These are phyloP conservation scores for Quercus ilex DNA, from an alignment of 306 rosid species.

Conservation along the genomic window DNA sequence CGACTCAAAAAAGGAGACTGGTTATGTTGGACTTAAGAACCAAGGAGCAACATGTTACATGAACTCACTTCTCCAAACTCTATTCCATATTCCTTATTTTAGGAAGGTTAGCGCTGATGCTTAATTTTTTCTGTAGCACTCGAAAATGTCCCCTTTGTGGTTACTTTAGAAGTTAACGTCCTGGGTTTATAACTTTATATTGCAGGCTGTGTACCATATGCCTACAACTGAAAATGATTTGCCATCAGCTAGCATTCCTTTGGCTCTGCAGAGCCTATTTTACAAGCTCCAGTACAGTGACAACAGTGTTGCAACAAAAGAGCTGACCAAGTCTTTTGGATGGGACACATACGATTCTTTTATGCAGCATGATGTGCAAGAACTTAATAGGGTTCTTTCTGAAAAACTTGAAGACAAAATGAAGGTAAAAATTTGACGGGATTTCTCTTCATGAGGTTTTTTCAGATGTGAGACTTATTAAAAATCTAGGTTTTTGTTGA, in stretches of 20 bases:
- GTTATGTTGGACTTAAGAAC: conserved; percentile 87
- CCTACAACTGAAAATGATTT: conserved; percentile 90
- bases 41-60: conserved; percentile 96
- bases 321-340: conserved; percentile 86
- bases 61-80: conserved; percentile 87
- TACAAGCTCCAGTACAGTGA: conserved; percentile 92
- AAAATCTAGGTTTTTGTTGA: conserved; percentile 6
- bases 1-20: conserved; percentile 89
- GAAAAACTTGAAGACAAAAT: conserved; percentile 94
- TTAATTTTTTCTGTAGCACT: conserved; percentile 2
- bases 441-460: conserved; percentile 16
- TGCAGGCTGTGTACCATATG: conserved; percentile 95
- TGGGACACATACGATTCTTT: conserved; percentile 95
- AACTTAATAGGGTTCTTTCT: conserved; percentile 74
- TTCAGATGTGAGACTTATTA: background rate
- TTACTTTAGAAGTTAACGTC: conserved; percentile 9
- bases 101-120: conserved; percentile 54
- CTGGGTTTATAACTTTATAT: conserved; percentile 32
- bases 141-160: conserved; percentile 20
- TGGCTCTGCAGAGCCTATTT: conserved; percentile 85
- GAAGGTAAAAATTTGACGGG: conserved; percentile 48
- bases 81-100: conserved; percentile 83
- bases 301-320: conserved; percentile 86
- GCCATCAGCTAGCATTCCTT: conserved; percentile 86
- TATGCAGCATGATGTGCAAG: conserved; percentile 97